Conservation (phyloP, 495 filamentous ascomycete genomes). For the Lichina pygmaea region DNA sequence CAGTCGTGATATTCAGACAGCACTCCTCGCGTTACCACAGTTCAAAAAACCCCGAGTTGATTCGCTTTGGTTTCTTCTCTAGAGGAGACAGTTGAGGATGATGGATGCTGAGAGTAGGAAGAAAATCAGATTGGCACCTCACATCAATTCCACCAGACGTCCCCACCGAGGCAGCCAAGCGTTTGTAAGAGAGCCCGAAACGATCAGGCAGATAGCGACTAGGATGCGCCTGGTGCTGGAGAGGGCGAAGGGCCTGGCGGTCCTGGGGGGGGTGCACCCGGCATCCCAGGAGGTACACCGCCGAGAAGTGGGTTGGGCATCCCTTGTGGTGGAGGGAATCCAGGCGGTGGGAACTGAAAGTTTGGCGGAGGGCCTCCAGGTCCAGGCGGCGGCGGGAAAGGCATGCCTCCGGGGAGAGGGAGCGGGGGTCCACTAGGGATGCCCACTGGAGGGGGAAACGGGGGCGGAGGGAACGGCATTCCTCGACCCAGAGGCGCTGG, state of each 20-base stretch:
- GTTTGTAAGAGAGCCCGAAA: no score
- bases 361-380: constrained; percentile 4
- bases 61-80: no score
- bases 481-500: neutral
- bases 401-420: neutral
- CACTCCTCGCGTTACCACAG: no score
- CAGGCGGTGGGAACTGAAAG: constrained; percentile 3
- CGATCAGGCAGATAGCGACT: no score
- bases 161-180: no score
- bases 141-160: no score
- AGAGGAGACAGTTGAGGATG: no score
- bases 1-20: no score
- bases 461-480: neutral
- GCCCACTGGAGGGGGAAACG: neutral
- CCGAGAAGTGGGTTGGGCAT: neutral
- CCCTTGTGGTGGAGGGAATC: neutral
- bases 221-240: neutral
- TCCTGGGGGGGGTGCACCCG: neutral
- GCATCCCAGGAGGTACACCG: neutral
- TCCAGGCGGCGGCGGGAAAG: constrained; percentile 1
- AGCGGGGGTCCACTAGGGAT: neutral
- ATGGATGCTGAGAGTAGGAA: no score
- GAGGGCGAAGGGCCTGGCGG: neutral
- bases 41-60: no score
- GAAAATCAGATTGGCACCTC: no score